phyloP scores from a whole-genome alignment of 2,329 filamentous ascomycete genomes.

The Fusarium buxicola region DNA sequence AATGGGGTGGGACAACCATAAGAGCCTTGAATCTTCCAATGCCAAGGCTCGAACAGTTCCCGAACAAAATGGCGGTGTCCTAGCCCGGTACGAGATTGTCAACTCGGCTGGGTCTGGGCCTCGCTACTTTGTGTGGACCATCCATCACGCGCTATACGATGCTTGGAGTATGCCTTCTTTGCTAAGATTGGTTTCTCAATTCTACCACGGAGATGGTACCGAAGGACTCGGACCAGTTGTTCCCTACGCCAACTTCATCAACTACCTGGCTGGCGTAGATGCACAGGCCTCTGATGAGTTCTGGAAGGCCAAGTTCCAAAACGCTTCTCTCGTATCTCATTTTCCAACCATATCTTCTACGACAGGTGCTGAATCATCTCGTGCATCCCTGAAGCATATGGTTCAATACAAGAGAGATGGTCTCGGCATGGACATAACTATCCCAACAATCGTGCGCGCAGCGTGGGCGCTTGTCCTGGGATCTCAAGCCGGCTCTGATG shows the following conservation, averaged over 20 bases:
- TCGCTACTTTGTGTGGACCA: constrained; percentile 32
- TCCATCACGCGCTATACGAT: constrained; percentile 40
- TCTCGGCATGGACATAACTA: constrained; percentile 18
- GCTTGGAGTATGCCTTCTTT: constrained; percentile 40
- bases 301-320: constrained; percentile 23
- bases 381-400: neutral
- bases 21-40: constrained; percentile 3
- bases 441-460: constrained; percentile 22
- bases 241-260: constrained; percentile 30
- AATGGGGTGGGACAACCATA: constrained; percentile 22
- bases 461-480: constrained; percentile 31
- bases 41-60: constrained; percentile 1
- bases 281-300: constrained; percentile 21
- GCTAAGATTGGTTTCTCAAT: constrained; percentile 15
- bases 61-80: constrained; percentile 24
- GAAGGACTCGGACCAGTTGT: neutral
- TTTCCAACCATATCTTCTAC: constrained; percentile 13
- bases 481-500: constrained; percentile 24
- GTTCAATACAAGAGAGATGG: neutral
- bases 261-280: constrained; percentile 21
- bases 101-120: neutral
- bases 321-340: constrained; percentile 3
- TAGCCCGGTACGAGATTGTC: constrained; percentile 24
- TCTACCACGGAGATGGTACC: constrained; percentile 2
- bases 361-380: neutral